Base-by-base conservation (phyloP, 805 yeast species). In the Metschnikowia proteae region DNA sequence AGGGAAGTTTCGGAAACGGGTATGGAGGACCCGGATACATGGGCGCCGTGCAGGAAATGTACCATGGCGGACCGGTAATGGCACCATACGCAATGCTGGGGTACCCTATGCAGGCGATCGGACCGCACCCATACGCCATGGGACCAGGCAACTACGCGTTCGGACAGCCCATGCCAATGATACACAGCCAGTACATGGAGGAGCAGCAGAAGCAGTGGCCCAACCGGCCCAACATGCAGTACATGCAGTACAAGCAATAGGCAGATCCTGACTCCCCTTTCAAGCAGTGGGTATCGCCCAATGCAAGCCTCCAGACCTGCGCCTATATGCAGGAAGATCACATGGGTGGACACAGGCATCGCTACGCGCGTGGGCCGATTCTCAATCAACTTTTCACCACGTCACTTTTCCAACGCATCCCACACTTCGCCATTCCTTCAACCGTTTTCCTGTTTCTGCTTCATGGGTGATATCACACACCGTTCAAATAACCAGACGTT, bases 401-500 rank as follows among this genome's bases (percentile, higher is more conserved):
- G 34, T 48, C 58, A 11, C 56, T 58, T 42, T 30, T 31, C 6
- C 33, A 11, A 31, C 33, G 5, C 33, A 23, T 31, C 29, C 13
- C 32, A 40, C 26, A 27, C 6, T 11, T 30, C 32, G 11, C n/a
- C 3, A 4, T 2, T 10, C n/a, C 7, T 30, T 30, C n/a, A 30
- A 4, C 10, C 17, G 2, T 17, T 2, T 17, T 17, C 17, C 17
- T 17, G 17, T 17, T 17, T 17, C 17, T 1, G 17, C 17, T 17
- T 17, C 33, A 56, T 56, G 60, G 55, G 54, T 42, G 53, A 46
- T 29, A 56, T 56, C 46, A 56, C 58, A 3, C 60, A 56, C 38
- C 48, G 60, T 9, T 47, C 44, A 10, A 53, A 56, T 26, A 55
- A 53, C 33, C 48, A 56, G 49, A 49, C 60, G 6, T 56, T 36